Percentiles rank a stretch among this genome's conserved stretches.
Evolutionary conservation across 352 stramenopile species (phyloP).

Genomic region (Phytophthora citricola): DNA sequence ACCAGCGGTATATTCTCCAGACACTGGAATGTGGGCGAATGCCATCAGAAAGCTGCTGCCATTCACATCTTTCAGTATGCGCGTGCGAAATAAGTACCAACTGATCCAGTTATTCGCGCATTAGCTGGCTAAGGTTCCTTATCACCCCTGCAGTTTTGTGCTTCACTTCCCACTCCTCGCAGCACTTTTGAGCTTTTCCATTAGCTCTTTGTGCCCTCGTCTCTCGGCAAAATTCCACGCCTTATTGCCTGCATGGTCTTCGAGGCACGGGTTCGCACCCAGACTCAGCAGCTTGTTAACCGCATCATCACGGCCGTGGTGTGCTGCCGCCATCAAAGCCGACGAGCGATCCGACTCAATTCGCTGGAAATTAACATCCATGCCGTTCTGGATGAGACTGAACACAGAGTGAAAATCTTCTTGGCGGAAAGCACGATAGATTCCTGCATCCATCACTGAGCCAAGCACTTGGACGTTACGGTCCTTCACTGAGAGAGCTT

Average conservation of each 20-base stretch:
- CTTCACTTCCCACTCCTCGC: slow-evolving; percentile 62
- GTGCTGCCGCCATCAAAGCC: slow-evolving; percentile 79
- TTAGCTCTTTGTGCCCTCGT: slow-evolving; percentile 66
- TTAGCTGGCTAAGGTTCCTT: slow-evolving; percentile 19
- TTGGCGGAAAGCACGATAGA: slow-evolving; percentile 79
- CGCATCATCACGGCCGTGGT: slow-evolving; percentile 83
- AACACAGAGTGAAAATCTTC: slow-evolving; percentile 87
- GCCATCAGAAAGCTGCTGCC: no score
- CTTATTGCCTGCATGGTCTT: slow-evolving; percentile 58
- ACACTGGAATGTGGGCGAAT: no score
- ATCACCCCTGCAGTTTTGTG: slow-evolving; percentile 30
- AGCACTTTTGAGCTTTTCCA: slow-evolving; percentile 76
- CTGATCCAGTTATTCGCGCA: not conserved
- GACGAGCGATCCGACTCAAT: slow-evolving; percentile 79
- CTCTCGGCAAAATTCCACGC: slow-evolving; percentile 80
- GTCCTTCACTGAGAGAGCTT: slow-evolving; percentile 69
- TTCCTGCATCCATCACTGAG: slow-evolving; percentile 84
- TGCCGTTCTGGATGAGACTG: slow-evolving; percentile 81
- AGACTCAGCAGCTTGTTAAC: slow-evolving; percentile 66
- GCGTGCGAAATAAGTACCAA: no score
- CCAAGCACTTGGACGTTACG: slow-evolving; percentile 81
- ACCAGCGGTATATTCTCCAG: no score
- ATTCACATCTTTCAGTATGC: no score
- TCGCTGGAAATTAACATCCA: slow-evolving; percentile 89
- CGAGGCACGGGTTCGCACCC: slow-evolving; percentile 68